Evolutionary conservation across 495 filamentous ascomycete species (phyloP), one percentile per base, ranked within the genome.

Genomic region (Aspergillus coremiiformis): DNA sequence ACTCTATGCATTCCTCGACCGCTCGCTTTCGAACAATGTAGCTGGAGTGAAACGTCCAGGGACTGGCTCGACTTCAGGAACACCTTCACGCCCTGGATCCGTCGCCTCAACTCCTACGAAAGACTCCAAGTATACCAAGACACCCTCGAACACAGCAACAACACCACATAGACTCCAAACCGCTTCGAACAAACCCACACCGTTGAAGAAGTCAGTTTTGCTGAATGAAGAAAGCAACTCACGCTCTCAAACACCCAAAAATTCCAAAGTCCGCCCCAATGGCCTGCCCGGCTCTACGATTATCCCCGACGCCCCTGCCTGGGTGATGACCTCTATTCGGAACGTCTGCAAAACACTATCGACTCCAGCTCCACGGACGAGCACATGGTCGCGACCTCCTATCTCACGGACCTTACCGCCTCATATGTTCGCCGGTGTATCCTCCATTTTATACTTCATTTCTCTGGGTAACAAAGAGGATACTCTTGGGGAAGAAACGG

Each of bases 1-100:
- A 59, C 78, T 98, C 35, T 90, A 90, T 68, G 69, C 71, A 35
- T 89, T 89, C 62, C 82, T 98, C 42, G 83, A 92, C 49, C 81
- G 79, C 43, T 83, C 84, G 20, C 75, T 96, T 6, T 73, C 81
- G 4, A 57, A 66, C 20, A 69, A 66, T 39, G 53, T 66, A 11
- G 53, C 57, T 12, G 59, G 62, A 4, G 63, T 60, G n/a, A 69
- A 59, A 32, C 69, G 66, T 23, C 45, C 65, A 45, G 60, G 61
- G 12, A 66, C 59, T 30, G 53, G 22, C 17, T 70, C 67, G 4
- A 60, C 61, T 2, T 44, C 64, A 10, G 67, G 61, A 15, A 68
- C 65, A 17, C 63, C 68, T 1, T 62, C 60, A 11, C 58, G 63
- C 5, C 44, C 67, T 12, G 46, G 52, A n/a, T 66, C 68, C 10